phyloP scores from a whole-genome alignment of 169 alveolate genomes.

The Theileria orientalis region DNA sequence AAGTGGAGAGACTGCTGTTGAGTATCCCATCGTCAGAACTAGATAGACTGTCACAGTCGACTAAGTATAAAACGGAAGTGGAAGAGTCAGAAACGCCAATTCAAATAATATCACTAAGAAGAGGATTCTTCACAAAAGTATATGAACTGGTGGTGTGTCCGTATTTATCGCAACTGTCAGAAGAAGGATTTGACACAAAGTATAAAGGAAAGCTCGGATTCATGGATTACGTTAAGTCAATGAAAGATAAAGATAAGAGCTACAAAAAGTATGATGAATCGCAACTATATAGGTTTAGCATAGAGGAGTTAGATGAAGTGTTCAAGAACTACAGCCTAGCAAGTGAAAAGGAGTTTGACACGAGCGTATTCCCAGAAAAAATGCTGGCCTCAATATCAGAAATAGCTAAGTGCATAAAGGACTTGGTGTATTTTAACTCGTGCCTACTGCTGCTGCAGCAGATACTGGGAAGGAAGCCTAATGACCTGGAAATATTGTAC shows the following conservation, averaged over 20 bases:
- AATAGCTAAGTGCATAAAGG: conserved; percentile 44
- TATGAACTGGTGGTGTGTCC: conserved; percentile 43
- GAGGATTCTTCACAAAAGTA: conserved; percentile 45
- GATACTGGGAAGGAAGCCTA: conserved; percentile 41
- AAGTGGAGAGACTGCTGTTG: conserved; percentile 14
- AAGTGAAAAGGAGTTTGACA: not conserved
- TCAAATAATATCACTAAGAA: not conserved
- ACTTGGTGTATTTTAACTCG: conserved; percentile 27
- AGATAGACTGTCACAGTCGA: conserved; percentile 2
- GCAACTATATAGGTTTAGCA: not conserved
- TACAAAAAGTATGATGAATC: too few species aligned
- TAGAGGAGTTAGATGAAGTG: not conserved
- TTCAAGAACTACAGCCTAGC: not conserved
- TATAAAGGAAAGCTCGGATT: conserved; percentile 22
- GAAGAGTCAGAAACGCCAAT: conserved; percentile 3
- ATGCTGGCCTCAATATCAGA: not conserved
- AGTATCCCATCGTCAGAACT: conserved; percentile 17
- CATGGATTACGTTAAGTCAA: conserved; percentile 12
- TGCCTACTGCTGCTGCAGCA: conserved; percentile 8
- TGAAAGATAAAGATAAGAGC: not conserved
- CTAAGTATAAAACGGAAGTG: not conserved
- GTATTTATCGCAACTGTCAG: conserved; percentile 14
- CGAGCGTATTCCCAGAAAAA: conserved; percentile 7
- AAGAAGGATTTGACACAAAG: conserved; percentile 5
- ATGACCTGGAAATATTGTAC: conserved; percentile 29